Evolutionary conservation across 1,284 basidiomycete genomes (phyloP), one percentile per base, ranked within the genome.

Genomic region (Fomitopsis betulina): DNA sequence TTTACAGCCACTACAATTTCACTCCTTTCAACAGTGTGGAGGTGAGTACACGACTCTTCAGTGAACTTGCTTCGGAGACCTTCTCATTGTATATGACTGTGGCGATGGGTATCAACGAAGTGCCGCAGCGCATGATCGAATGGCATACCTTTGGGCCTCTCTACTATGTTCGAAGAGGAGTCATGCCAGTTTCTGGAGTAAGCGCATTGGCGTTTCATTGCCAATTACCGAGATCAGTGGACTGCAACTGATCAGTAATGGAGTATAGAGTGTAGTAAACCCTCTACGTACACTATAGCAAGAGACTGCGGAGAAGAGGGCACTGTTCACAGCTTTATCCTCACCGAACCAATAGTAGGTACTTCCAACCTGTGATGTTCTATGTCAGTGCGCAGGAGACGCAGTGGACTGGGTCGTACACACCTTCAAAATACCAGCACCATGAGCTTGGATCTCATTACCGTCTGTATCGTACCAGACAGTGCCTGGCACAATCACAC

Each of bases 321-420:
- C 78, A 58, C 80, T 83, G 63, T 86, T 84, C 63, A 76, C 74
- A 5, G 79, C 70, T 65, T 86, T 85, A 73, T 86, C 84, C 68
- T 86, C 83, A n/a, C 84, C 84, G 57, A 80, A 76, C 84, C 84
- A 86, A 66, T 86, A 86, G 67, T 75, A 85, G 1, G 79, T 83
- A 15, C 76, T 78, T 23, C 75, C 80, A 60, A 84, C 82, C 82
- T 83, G 35, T 10, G 23, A 33, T 43, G 21, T 57, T 6, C 19
- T 43, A 6, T 10, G 45, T 43, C 6, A 21, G 13, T 38, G 58
- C 37, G 52, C 37, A 32, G 50, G 2, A 17, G n/a, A 45, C n/a
- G 27, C 10, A 5, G 4, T 17, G 3, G 47, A 13, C 15, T 35
- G 27, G n/a, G n/a, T n/a, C n/a, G n/a, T 6, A 56, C 61, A 30